Percentiles rank a stretch among this genome's conserved stretches.
Evolutionary conservation across 208 protist species (phyloP).

Genomic region (Wallacemonas sp.): DNA sequence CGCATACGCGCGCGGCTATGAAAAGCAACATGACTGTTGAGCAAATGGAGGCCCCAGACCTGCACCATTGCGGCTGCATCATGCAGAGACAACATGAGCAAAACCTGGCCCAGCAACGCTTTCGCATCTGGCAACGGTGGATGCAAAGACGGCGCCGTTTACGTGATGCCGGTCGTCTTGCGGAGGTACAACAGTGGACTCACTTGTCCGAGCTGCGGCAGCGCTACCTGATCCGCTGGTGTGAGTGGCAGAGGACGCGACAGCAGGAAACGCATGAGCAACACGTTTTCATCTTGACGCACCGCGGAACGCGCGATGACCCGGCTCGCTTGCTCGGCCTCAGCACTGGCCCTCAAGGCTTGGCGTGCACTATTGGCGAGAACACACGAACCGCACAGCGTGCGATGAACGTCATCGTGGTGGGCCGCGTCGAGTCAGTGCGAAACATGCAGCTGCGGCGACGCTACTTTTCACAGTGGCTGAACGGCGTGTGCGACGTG

Average conservation of each 20-base stretch:
- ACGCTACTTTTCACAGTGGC: slow-evolving; percentile 22
- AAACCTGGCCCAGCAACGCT: not conserved
- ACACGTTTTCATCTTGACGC: not conserved
- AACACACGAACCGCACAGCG: not conserved
- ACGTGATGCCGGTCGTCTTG: not conserved
- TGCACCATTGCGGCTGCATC: slow-evolving; percentile 15
- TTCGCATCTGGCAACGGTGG: slow-evolving; percentile 32
- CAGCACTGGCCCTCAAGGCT: not conserved
- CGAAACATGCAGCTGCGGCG: not conserved
- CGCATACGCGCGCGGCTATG: slow-evolving; percentile 5
- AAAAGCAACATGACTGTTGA: slow-evolving; percentile 16
- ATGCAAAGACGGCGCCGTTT: slow-evolving; percentile 11
- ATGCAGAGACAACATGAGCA: slow-evolving; percentile 14
- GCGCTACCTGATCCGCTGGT: slow-evolving; percentile 18
- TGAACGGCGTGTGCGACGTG: slow-evolving; percentile 2
- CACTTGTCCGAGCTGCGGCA: not conserved
- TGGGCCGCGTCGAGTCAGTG: slow-evolving; percentile 2
- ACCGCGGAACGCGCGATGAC: not conserved
- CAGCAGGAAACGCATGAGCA: not conserved
- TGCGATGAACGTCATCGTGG: not conserved
- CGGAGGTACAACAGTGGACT: not conserved
- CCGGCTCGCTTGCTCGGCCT: not conserved
- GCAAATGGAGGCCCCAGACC: slow-evolving; percentile 17
- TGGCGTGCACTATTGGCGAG: not conserved
- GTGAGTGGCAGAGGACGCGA: not conserved